A percentile compares a stretch with the other conserved stretches of the same genome.
phyloP scores from a whole-genome alignment of 139 green algal genomes.

The Chlorella sp. region DNA sequence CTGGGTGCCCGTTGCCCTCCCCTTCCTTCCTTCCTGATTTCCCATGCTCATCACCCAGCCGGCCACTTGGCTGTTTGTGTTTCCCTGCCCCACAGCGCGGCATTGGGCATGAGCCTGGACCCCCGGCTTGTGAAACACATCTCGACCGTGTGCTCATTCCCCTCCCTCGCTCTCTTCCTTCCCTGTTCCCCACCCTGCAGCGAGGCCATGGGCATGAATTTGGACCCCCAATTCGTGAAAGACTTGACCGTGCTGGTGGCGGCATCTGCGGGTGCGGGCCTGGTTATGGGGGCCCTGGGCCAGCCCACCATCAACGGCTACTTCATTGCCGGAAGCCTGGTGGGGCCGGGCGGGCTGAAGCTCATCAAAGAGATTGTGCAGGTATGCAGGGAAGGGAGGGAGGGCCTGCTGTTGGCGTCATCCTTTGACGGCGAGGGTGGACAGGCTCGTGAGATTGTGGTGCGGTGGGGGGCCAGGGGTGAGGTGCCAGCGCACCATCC shows the following conservation, averaged over 20 bases:
- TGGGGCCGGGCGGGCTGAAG: conserved; percentile 91
- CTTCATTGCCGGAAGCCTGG: conserved; percentile 89
- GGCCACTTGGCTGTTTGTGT: too few species aligned
- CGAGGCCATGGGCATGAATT: conserved; percentile 76
- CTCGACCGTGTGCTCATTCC: not conserved
- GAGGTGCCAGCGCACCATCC: too few species aligned
- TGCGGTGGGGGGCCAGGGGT: too few species aligned
- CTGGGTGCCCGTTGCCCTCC: not conserved
- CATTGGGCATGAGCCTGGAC: too few species aligned
- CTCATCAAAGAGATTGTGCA: conserved; percentile 73
- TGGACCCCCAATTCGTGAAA: conserved; percentile 89
- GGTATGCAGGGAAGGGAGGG: conserved; percentile 7
- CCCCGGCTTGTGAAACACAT: too few species aligned
- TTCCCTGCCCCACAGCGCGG: not conserved
- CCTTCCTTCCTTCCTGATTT: not conserved
- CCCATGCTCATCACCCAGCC: not conserved
- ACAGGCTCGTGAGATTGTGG: too few species aligned
- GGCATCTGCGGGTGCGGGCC: conserved; percentile 74
- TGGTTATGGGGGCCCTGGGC: conserved; percentile 76
- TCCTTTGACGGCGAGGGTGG: too few species aligned
- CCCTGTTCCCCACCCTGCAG: not conserved
- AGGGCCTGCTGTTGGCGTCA: too few species aligned
- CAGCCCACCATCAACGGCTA: conserved; percentile 97
- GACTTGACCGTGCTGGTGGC: conserved; percentile 86
- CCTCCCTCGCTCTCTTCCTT: not conserved